phyloP scores from a whole-genome alignment of 179 eudicot species.

The Beta lomatogona region DNA sequence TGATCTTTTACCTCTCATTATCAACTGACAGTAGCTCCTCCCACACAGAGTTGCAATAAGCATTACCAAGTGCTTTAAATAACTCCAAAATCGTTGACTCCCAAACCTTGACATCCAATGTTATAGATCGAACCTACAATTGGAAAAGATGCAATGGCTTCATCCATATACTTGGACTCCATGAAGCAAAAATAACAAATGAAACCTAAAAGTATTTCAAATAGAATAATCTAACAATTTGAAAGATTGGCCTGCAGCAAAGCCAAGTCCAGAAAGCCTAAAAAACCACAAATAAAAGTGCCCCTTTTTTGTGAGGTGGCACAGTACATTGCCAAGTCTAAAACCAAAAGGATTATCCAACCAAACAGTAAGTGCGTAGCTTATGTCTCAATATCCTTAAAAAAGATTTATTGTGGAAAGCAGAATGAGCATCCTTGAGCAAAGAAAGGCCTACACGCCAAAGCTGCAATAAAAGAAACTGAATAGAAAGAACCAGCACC shows the following conservation, averaged over 20 bases:
- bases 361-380: neutral
- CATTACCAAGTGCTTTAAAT: constrained; percentile 71
- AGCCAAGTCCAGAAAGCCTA: too few relatives aligned
- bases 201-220: neutral
- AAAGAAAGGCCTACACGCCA: neutral
- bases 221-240: neutral
- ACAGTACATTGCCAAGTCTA: too few relatives aligned
- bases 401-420: neutral
- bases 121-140: constrained; percentile 82
- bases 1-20: constrained; percentile 46
- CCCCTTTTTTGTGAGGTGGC: too few relatives aligned
- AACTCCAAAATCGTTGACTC: constrained; percentile 76
- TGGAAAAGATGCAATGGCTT: constrained; percentile 7
- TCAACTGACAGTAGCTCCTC: constrained; percentile 66
- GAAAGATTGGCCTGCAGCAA: neutral
- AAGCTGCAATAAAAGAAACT: neutral
- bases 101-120: constrained; percentile 94
- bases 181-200: neutral
- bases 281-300: too few relatives aligned
- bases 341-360: neutral
- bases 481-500: neutral
- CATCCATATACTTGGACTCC: neutral
- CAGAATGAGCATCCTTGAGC: neutral
- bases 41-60: constrained; percentile 87
- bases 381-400: neutral